phyloP scores from a whole-genome alignment of 2,329 filamentous ascomycete species.

The Neonectria faginata region DNA sequence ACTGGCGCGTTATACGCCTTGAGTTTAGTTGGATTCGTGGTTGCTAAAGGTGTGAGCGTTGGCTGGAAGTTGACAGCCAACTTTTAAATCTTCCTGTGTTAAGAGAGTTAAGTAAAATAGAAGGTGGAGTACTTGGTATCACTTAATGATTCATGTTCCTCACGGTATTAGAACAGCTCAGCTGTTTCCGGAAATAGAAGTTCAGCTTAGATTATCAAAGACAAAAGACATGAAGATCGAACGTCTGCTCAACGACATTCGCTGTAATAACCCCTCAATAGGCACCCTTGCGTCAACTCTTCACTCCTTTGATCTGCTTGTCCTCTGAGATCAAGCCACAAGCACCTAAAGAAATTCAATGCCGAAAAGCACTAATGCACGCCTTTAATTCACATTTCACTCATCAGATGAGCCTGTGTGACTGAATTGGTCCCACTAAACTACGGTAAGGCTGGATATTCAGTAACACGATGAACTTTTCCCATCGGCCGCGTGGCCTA shows the following conservation, averaged over 20 bases:
- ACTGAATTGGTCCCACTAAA: background rate
- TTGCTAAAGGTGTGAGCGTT: conserved; percentile 3
- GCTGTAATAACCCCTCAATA: too few species aligned
- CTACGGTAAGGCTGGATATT: too few species aligned
- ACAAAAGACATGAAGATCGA: background rate
- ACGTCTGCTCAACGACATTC: background rate
- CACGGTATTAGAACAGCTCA: background rate
- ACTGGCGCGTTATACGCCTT: conserved; percentile 5
- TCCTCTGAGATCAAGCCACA: background rate
- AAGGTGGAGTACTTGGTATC: too few species aligned
- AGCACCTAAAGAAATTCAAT: background rate
- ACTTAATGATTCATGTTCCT: background rate
- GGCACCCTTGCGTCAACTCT: too few species aligned
- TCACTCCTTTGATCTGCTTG: too few species aligned
- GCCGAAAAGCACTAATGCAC: background rate
- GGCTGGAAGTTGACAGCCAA: conserved; percentile 4
- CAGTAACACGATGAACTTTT: fast-evolving
- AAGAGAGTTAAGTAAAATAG: too few species aligned
- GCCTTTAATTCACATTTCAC: background rate
- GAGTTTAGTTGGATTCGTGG: background rate
- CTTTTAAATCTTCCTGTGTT: background rate
- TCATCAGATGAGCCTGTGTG: too few species aligned
- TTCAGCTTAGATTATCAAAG: background rate
- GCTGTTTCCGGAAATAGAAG: background rate
- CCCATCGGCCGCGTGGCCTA: background rate